Percentiles rank a stretch among this genome's conserved stretches.
Conservation (phyloP, 805 yeast species). For the Kazachstania africana region DNA sequence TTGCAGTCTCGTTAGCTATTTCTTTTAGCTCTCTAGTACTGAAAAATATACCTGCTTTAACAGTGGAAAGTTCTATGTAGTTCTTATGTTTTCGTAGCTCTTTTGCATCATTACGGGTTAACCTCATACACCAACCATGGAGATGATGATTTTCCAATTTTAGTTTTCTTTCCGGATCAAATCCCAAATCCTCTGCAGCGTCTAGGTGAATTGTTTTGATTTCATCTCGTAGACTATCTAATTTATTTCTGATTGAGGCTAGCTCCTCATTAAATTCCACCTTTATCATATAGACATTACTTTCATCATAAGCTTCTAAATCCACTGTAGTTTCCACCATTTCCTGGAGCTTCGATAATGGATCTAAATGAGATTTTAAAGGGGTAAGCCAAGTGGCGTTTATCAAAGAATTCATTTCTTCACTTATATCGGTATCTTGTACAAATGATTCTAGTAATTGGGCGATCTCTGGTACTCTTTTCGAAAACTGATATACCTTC, state of each 20-base stretch:
- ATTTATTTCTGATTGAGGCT: conserved; percentile 42
- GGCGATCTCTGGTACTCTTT: conserved; percentile 57
- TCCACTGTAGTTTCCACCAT: conserved; percentile 90
- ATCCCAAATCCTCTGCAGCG: conserved; percentile 61
- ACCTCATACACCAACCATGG: conserved; percentile 91
- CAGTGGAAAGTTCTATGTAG: conserved; percentile 76
- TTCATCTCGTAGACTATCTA: conserved; percentile 41
- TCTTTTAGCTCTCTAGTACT: conserved; percentile 56
- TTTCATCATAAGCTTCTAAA: conserved; percentile 65
- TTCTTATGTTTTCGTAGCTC: conserved; percentile 48
- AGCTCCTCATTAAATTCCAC: conserved; percentile 83
- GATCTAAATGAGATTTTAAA: conserved; percentile 34
- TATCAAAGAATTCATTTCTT: conserved; percentile 28
- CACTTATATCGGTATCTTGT: conserved; percentile 17
- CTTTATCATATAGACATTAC: conserved; percentile 66
- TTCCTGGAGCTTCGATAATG: conserved; percentile 62
- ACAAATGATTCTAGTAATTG: conserved; percentile 37
- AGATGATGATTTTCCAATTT: conserved; percentile 79
- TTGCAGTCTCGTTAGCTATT: conserved; percentile 46
- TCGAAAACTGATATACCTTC: conserved; percentile 69
- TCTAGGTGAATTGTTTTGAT: conserved; percentile 51
- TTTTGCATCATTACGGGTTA: conserved; percentile 82
- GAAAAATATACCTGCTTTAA: conserved; percentile 90
- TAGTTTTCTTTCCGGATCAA: conserved; percentile 79
- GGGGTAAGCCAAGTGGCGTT: conserved; percentile 47